A percentile compares a stretch with the other conserved stretches of the same genome.
These are phyloP conservation scores for Friedmanniomyces endolithicus DNA, from an alignment of 495 filamentous ascomycete genomes.

Conservation along the genomic window DNA sequence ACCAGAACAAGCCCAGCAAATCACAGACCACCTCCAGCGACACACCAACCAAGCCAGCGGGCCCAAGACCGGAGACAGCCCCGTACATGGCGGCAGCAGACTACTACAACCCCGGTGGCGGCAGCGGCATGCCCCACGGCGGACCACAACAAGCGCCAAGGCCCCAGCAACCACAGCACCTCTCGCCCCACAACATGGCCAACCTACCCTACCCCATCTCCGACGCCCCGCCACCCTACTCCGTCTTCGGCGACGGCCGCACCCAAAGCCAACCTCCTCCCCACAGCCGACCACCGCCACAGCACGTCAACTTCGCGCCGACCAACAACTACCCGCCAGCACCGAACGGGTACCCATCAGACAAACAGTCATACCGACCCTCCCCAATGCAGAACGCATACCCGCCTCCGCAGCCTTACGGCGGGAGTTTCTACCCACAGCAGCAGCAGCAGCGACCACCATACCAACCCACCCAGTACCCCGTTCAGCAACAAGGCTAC, in stretches of 20 bases:
- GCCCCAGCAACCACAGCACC: slow-evolving; percentile 5
- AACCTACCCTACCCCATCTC: slow-evolving; percentile 16
- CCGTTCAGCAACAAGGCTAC: slow-evolving; percentile 1
- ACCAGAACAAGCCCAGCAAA: not conserved
- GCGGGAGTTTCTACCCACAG: not conserved
- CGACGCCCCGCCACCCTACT: slow-evolving; percentile 18
- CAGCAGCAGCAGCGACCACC: not conserved
- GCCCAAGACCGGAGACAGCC: not conserved
- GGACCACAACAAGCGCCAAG: not conserved
- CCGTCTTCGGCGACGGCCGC: not conserved
- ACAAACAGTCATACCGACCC: slow-evolving; percentile 9
- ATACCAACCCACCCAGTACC: not conserved
- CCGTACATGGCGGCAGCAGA: slow-evolving; percentile 16
- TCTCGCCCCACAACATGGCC: not conserved
- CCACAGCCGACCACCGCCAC: not conserved
- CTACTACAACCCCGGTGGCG: slow-evolving; percentile 16
- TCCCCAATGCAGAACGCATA: slow-evolving; percentile 2
- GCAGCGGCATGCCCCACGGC: slow-evolving; percentile 1
- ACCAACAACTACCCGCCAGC: not conserved
- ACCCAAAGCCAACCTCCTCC: slow-evolving; percentile 16
- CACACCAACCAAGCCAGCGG: not conserved
- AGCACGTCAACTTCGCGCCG: not conserved
- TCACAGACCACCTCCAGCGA: not conserved
- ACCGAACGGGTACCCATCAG: slow-evolving; percentile 7
- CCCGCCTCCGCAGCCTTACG: not conserved